These are phyloP conservation scores for Fragaria nilgerrensis DNA, from an alignment of 306 rosid species.

Conservation along the genomic window DNA sequence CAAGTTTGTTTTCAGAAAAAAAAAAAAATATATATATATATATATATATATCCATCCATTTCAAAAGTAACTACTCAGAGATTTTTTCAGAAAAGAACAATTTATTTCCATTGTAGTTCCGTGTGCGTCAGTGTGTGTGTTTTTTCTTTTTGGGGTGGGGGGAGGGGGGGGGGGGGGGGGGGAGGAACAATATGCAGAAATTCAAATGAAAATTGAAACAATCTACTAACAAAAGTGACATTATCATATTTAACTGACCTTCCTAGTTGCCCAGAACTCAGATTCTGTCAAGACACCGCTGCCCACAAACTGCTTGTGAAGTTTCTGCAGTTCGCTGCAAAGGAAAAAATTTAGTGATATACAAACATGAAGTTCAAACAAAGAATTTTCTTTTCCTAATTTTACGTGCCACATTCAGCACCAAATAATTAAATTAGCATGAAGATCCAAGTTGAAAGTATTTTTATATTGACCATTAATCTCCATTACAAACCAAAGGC, in stretches of 20 bases:
- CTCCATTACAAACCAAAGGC: not conserved
- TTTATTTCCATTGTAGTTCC: too few species aligned
- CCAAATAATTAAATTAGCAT: conserved; percentile 1
- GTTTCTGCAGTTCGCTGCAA: conserved; percentile 80
- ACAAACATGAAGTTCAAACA: not conserved
- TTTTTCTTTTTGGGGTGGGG: too few species aligned
- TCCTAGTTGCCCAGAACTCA: conserved; percentile 97
- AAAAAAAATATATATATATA: too few species aligned
- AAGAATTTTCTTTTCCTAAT: too few species aligned
- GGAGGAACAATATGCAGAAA: too few species aligned
- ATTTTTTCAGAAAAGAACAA: too few species aligned
- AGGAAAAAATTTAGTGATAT: conserved; percentile 31
- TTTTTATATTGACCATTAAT: not conserved
- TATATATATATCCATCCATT: not conserved
- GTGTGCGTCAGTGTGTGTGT: too few species aligned
- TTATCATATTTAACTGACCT: conserved; percentile 40
- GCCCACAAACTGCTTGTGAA: conserved; percentile 81
- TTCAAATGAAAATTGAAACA: too few species aligned
- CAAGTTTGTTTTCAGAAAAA: conserved; percentile 6
- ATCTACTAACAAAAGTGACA: too few species aligned
- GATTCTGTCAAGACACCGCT: conserved; percentile 85
- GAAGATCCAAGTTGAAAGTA: conserved; percentile 1
- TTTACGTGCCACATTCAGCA: not conserved
- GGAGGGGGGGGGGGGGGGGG: too few species aligned
- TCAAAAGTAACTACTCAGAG: not conserved